phyloP scores from a whole-genome alignment of 176 grass and related monocot genomes.

The Cymbopogon citratus region DNA sequence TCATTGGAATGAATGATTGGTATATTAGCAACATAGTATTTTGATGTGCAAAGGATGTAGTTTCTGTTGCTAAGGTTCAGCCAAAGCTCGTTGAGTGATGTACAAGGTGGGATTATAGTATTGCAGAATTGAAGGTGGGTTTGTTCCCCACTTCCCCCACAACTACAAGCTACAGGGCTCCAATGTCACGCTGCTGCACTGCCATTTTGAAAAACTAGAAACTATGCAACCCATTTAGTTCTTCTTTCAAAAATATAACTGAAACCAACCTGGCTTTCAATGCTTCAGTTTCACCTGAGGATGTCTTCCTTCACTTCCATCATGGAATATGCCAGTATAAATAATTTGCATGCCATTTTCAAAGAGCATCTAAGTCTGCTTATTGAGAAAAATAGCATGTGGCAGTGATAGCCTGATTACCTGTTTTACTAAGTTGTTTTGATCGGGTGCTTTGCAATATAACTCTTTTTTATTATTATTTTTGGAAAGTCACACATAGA shows the following conservation, averaged over 20 bases:
- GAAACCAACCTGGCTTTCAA: background rate
- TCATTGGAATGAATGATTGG: background rate
- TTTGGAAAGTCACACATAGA: background rate
- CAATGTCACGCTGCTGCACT: accelerated
- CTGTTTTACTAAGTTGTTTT: background rate
- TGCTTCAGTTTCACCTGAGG: background rate
- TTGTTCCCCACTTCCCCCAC: too few relatives aligned
- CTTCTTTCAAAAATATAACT: background rate
- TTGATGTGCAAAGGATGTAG: background rate
- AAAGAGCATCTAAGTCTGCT: background rate
- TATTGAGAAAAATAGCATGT: background rate
- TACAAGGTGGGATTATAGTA: background rate
- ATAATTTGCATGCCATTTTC: background rate
- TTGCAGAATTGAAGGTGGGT: background rate
- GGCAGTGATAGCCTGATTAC: background rate
- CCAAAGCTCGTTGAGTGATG: background rate
- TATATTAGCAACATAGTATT: background rate
- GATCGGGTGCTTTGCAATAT: background rate
- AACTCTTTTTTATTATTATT: background rate
- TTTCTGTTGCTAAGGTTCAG: background rate
- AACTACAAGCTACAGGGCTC: background rate
- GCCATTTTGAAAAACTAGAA: background rate
- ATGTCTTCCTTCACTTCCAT: background rate
- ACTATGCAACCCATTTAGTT: background rate
- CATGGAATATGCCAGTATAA: background rate